Conservation (phyloP, 495 filamentous ascomycete species). For the Podospora pseudoanserina region DNA sequence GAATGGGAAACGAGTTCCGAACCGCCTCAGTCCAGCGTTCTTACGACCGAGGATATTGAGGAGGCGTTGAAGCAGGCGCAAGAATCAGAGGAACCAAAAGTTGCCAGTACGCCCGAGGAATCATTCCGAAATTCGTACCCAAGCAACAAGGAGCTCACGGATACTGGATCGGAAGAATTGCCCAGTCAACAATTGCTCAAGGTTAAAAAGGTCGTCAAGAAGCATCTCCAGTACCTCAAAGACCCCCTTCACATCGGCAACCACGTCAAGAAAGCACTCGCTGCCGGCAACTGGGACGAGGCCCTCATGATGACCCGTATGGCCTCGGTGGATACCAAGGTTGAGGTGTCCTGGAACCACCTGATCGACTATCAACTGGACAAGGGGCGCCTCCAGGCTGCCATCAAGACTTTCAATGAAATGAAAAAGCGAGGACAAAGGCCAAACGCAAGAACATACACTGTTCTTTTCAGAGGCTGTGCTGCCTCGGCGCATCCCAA, state of each 20-base stretch:
- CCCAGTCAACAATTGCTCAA: slow-evolving; percentile 2
- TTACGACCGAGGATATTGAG: neutral
- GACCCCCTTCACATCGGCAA: slow-evolving; percentile 66
- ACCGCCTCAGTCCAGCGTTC: neutral
- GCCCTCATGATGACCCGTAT: slow-evolving; percentile 63
- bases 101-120: neutral
- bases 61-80: neutral
- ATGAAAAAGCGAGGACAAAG: slow-evolving; percentile 88
- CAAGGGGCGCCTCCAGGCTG: slow-evolving; percentile 53
- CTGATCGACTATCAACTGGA: slow-evolving; percentile 69
- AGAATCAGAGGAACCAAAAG: neutral
- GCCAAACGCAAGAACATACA: slow-evolving; percentile 76
- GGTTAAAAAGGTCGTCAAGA: slow-evolving; percentile 34
- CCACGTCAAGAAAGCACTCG: slow-evolving; percentile 55
- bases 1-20: neutral
- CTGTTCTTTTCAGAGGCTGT: slow-evolving; percentile 75
- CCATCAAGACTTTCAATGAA: slow-evolving; percentile 83
- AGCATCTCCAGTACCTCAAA: slow-evolving; percentile 59
- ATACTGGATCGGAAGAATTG: neutral
- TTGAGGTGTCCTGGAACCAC: slow-evolving; percentile 81
- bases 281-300: slow-evolving; percentile 52
- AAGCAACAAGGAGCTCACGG: slow-evolving; percentile 4
- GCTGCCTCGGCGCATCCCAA: slow-evolving; percentile 49
- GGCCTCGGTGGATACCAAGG: slow-evolving; percentile 58
- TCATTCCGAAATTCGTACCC: neutral